Conservation (phyloP, 2,329 filamentous ascomycete genomes). For the Trichoderma hamatum region DNA sequence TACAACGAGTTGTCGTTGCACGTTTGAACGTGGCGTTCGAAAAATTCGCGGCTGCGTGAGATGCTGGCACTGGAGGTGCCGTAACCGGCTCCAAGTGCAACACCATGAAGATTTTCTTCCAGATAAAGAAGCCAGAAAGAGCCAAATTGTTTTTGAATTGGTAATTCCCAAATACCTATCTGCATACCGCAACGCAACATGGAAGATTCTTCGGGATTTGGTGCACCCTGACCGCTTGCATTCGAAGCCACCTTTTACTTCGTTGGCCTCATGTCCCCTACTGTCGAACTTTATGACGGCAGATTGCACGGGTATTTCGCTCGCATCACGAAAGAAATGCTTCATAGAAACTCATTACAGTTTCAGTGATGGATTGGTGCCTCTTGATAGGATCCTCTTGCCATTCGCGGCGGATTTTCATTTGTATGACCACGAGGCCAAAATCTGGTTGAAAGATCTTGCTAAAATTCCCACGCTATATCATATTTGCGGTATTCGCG, state of each 20-base stretch:
- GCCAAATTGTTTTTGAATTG: conserved; percentile 54
- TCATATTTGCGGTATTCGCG: conserved; percentile 44
- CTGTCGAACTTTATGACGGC: conserved; percentile 11
- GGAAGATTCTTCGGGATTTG: conserved; percentile 27
- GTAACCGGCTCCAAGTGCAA: conserved; percentile 29
- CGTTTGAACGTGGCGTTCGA: background rate
- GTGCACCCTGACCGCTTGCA: background rate
- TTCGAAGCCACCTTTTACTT: background rate
- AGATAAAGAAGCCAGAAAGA: conserved; percentile 30
- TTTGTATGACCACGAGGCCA: conserved; percentile 10
- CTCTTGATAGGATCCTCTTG: background rate
- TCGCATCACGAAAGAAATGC: conserved; percentile 35
- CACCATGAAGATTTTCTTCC: conserved; percentile 35
- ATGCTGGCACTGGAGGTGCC: conserved; percentile 28
- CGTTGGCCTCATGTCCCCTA: background rate
- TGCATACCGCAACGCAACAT: conserved; percentile 32
- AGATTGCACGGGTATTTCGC: conserved; percentile 9
- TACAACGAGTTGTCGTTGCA: conserved; percentile 29
- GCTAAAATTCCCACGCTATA: conserved; percentile 46
- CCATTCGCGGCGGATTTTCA: conserved; percentile 27
- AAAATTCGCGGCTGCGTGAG: conserved; percentile 25
- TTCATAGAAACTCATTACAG: conserved; percentile 37
- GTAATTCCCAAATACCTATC: conserved; percentile 51
- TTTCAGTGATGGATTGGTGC: background rate
- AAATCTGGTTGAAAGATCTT: conserved; percentile 23